These are phyloP conservation scores for Lachnellula subtilissima DNA, from an alignment of 2,329 filamentous ascomycete genomes.

Conservation along the genomic window DNA sequence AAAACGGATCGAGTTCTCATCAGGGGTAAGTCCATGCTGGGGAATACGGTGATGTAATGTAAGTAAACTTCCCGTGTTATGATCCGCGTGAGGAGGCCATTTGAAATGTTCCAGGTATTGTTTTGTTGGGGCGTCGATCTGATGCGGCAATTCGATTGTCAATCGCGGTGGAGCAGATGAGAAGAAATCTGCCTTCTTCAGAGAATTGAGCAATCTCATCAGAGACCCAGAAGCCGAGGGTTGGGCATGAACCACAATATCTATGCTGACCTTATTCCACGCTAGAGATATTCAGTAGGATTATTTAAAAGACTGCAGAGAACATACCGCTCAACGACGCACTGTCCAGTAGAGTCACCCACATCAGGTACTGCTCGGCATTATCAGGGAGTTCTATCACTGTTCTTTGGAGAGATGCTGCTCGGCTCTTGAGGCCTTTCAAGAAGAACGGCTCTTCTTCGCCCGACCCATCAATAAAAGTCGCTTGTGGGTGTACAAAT, in stretches of 20 bases:
- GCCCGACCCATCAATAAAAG: constrained; percentile 57
- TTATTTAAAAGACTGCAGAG: constrained; percentile 5
- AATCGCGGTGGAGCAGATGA: constrained; percentile 66
- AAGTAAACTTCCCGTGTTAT: constrained; percentile 48
- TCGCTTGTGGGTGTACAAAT: constrained; percentile 71
- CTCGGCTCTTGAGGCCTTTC: constrained; percentile 52
- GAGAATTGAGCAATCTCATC: constrained; percentile 69
- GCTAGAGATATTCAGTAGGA: constrained; percentile 40
- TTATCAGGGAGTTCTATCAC: constrained; percentile 70
- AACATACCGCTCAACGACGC: constrained; percentile 58
- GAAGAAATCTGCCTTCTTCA: constrained; percentile 70
- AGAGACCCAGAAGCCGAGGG: constrained; percentile 67
- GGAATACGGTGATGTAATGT: constrained; percentile 72
- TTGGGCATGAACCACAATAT: constrained; percentile 78
- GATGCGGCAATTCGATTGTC: constrained; percentile 75
- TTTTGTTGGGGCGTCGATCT: constrained; percentile 61
- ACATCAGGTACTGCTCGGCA: constrained; percentile 60
- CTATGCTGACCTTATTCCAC: constrained; percentile 74
- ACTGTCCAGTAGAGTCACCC: constrained; percentile 75
- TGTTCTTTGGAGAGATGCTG: constrained; percentile 48
- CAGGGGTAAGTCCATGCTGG: constrained; percentile 52
- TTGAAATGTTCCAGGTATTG: constrained; percentile 58
- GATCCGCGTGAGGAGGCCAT: constrained; percentile 54
- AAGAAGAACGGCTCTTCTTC: constrained; percentile 67
- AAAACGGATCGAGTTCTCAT: constrained; percentile 69